Evolutionary conservation across 2,329 filamentous ascomycete genomes (phyloP), one percentile per base, ranked within the genome.

Genomic region (Elsinoe fawcettii): DNA sequence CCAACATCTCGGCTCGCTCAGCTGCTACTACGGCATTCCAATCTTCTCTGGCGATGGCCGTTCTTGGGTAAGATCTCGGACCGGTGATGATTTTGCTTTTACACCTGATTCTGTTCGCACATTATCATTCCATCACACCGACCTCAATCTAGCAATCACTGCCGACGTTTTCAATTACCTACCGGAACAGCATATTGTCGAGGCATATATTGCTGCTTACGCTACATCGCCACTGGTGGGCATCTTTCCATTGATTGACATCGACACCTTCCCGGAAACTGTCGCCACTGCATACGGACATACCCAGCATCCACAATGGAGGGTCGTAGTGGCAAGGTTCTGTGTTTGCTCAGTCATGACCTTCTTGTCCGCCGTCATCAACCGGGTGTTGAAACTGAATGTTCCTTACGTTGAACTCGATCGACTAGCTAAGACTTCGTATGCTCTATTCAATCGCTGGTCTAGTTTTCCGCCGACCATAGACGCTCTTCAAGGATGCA

Each of bases 1-100:
- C 8, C 49, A 53, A 7, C 49, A 37, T 39, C 32, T 53, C 14
- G 49, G 49, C n/a, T 53, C 49, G 11, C 14, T 53, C 1, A 53
- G 34, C 20, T 53, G 49, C 32, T 53, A 37, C 34, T 53, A 37
- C 9, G 49, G 49, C 5, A 53, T 53, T 2, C 49, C 49, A n/a
- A 53, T 53, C 12, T 53, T 53, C 18, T 53, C 49, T 3, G 12
- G 2, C 3, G 49, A 53, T 25, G 49, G 49, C 5, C 49, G 49
- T 14, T n/a, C 20, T 30, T 53, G 49, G 49, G 49, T 53, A 2
- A 36, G 49, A 23, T 36, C 30, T 5, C 30, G 49, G 2, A 53
- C 49, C 6, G 49, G 34, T 2, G 49, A 53, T 23, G 49, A 53
- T n/a, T 53, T 53, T 30, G 20, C 49, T 7, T 53, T 53, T 27